Evolutionary conservation across 2,329 filamentous ascomycete species (phyloP).

Genomic region (Cladosporium halotolerans): DNA sequence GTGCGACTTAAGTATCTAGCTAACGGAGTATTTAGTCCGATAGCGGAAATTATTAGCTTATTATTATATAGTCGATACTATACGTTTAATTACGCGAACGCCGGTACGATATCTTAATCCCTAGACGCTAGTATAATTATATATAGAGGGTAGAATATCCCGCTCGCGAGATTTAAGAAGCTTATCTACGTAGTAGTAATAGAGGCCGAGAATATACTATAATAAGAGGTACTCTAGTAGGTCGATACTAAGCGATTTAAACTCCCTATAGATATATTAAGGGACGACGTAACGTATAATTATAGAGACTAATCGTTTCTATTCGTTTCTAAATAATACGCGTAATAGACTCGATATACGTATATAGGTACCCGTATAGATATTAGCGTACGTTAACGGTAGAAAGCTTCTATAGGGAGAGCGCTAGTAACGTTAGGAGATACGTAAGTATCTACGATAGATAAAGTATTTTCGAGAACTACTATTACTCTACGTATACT

Average conservation of each 20-base stretch:
- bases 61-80: background rate
- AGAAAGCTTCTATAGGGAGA: background rate
- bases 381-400: slow-evolving; percentile 14
- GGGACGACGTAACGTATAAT: slow-evolving; percentile 17
- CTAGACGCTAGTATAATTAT: background rate
- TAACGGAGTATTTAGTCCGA: background rate
- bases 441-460: slow-evolving; percentile 7
- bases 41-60: background rate
- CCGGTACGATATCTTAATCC: background rate
- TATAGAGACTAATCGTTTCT: slow-evolving; percentile 14
- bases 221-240: slow-evolving; percentile 16
- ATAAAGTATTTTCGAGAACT: slow-evolving; percentile 14
- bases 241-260: slow-evolving; percentile 13
- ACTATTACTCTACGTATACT: slow-evolving; percentile 15
- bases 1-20: background rate
- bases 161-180: slow-evolving; percentile 15
- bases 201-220: slow-evolving; percentile 16
- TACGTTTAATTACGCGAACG: background rate
- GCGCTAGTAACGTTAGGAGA: background rate
- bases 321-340: slow-evolving; percentile 17
- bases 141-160: background rate
- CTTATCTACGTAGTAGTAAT: slow-evolving; percentile 15
- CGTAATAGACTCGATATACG: slow-evolving; percentile 12
- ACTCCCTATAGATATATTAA: slow-evolving; percentile 14
- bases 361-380: too few relatives aligned